phyloP scores from a whole-genome alignment of 192 early-diverging fungal genomes.

The Umbelopsis isabellina region DNA sequence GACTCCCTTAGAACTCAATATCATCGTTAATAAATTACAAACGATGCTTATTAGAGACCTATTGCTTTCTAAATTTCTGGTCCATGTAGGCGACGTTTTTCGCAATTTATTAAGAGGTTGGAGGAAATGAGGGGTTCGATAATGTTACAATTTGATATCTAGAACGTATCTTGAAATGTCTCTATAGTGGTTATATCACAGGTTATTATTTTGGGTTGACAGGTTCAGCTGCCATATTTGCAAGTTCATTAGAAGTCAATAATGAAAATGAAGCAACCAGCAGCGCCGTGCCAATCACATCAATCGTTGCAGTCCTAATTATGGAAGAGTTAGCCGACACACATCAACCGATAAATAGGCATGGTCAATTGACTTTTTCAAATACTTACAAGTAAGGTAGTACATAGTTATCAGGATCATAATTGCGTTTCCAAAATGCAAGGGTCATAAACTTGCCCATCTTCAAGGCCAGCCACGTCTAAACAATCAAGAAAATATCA shows the following conservation, averaged over 20 bases:
- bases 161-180: slow-evolving; percentile 19
- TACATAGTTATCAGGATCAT: slow-evolving; percentile 80
- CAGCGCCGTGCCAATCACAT: slow-evolving; percentile 69
- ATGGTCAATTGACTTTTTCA: not conserved
- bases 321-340: slow-evolving; percentile 21
- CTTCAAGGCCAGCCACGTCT: slow-evolving; percentile 56
- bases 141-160: slow-evolving; percentile 25
- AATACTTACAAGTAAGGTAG: slow-evolving; percentile 60
- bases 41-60: too few species aligned
- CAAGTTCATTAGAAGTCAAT: slow-evolving; percentile 23
- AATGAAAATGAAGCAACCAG: slow-evolving; percentile 54
- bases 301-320: slow-evolving; percentile 68
- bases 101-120: too few species aligned
- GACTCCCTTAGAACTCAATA: too few species aligned
- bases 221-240: slow-evolving; percentile 8
- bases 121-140: not conserved
- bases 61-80: too few species aligned
- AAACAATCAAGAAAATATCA: slow-evolving; percentile 42
- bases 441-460: slow-evolving; percentile 61
- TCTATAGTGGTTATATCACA: slow-evolving; percentile 15
- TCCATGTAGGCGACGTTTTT: too few species aligned
- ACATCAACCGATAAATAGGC: not conserved
- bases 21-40: too few species aligned
- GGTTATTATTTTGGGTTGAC: slow-evolving; percentile 19
- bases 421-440: slow-evolving; percentile 65